These are phyloP conservation scores for Linnemannia elongata DNA, from an alignment of 192 early-diverging fungal species.

Conservation along the genomic window DNA sequence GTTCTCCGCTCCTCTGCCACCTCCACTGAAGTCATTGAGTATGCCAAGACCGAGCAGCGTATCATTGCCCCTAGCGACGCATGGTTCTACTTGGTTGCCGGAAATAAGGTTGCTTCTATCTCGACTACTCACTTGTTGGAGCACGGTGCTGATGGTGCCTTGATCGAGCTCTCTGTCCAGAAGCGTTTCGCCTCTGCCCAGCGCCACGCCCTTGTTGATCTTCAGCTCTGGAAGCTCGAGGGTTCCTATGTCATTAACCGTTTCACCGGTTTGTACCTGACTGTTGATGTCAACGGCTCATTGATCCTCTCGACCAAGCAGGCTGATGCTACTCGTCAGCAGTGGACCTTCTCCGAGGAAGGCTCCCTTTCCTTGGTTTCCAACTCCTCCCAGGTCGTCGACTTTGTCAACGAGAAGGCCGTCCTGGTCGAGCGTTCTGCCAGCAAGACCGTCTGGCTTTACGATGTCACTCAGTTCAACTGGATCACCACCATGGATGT, in stretches of 20 bases:
- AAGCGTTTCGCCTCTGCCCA: constrained; percentile 40
- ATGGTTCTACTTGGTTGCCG: constrained; percentile 52
- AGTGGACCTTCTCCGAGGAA: constrained; percentile 52
- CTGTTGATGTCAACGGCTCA: constrained; percentile 10
- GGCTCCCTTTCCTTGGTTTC: constrained; percentile 40
- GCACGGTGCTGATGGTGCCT: constrained; percentile 32
- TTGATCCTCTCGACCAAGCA: constrained; percentile 40
- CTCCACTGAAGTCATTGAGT: constrained; percentile 36
- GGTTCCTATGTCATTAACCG: constrained; percentile 48
- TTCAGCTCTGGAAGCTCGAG: constrained; percentile 55
- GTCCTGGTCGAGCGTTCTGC: constrained; percentile 48
- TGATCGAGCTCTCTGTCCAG: constrained; percentile 24
- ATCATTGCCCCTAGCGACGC: constrained; percentile 33
- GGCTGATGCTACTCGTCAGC: constrained; percentile 36
- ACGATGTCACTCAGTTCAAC: constrained; percentile 27
- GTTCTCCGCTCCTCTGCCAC: constrained; percentile 42
- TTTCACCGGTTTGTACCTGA: constrained; percentile 47
- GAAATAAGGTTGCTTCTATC: constrained; percentile 43
- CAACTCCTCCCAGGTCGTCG: constrained; percentile 38
- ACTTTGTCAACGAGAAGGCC: constrained; percentile 53
- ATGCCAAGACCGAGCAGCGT: constrained; percentile 39
- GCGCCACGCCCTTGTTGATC: constrained; percentile 45
- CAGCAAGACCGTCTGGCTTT: constrained; percentile 48
- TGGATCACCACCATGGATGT: constrained; percentile 34
- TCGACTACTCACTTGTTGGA: constrained; percentile 28